Conservation (phyloP, 1,139 yeast genomes). For the Debaryomycetaceae sp. region DNA sequence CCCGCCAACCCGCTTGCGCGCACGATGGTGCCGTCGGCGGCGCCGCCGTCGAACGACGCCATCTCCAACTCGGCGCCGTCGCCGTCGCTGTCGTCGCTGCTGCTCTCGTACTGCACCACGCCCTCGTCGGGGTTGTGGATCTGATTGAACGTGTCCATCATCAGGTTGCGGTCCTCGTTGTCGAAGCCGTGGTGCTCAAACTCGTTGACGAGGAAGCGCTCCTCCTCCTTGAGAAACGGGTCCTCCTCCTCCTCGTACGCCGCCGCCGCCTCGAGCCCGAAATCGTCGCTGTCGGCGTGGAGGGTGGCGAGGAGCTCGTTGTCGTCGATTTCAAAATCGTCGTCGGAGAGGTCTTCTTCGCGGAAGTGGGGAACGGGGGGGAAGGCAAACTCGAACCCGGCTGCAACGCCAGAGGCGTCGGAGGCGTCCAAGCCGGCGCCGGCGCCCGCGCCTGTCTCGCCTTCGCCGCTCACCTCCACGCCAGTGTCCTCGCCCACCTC, state of each 20-base stretch:
- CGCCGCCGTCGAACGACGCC: conserved; percentile 25
- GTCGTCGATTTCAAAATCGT: conserved; percentile 67
- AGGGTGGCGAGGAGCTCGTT: conserved; percentile 65
- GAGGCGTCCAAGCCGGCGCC: conserved; percentile 19
- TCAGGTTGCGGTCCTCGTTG: conserved; percentile 23
- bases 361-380: conserved; percentile 46
- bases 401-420: too few relatives aligned
- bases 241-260: conserved; percentile 54
- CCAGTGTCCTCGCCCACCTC: conserved; percentile 24
- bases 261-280: conserved; percentile 31
- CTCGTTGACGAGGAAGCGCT: conserved; percentile 43
- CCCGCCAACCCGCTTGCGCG: conserved; percentile 1
- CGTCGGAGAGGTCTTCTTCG: conserved; percentile 58
- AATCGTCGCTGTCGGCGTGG: conserved; percentile 62
- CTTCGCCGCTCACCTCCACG: conserved; percentile 28
- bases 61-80: conserved; percentile 31
- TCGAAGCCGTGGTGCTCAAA: conserved; percentile 48
- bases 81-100: conserved; percentile 22
- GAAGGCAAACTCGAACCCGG: conserved; percentile 2
- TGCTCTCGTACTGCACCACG: conserved; percentile 29
- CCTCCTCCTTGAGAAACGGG: conserved; percentile 44
- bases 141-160: conserved; percentile 23
- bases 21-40: conserved; percentile 12
- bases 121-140: conserved; percentile 18
- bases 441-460: conserved; percentile 66